Percentiles rank a stretch among this genome's conserved stretches.
phyloP scores from a whole-genome alignment of 2,329 filamentous ascomycete species.

The Dothistroma septosporum region DNA sequence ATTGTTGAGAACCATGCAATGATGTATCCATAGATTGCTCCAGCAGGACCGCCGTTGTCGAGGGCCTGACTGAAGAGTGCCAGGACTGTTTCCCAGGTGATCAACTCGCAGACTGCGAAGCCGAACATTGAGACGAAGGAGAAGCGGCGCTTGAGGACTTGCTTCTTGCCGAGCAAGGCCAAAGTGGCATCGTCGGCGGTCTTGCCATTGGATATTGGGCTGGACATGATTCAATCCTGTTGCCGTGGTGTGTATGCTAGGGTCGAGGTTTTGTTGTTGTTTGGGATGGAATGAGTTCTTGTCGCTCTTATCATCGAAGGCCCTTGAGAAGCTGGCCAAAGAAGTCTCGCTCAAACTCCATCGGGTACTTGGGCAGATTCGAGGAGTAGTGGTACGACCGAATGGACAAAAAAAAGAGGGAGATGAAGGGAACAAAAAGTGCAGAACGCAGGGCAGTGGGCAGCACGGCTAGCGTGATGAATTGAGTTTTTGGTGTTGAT shows the following conservation, averaged over 20 bases:
- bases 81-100: slow-evolving; percentile 46
- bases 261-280: not conserved
- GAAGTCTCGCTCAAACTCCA: slow-evolving; percentile 33
- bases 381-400: not conserved
- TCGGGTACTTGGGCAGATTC: slow-evolving; percentile 9
- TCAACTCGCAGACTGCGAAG: slow-evolving; percentile 44
- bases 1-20: slow-evolving; percentile 50
- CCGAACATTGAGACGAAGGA: slow-evolving; percentile 42
- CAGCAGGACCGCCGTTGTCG: slow-evolving; percentile 46
- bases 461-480: not conserved
- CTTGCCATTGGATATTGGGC: slow-evolving; percentile 10
- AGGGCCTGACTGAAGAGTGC: slow-evolving; percentile 43
- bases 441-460: not conserved
- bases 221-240: slow-evolving; percentile 18
- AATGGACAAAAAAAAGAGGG: not conserved
- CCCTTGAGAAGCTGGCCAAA: slow-evolving; percentile 35
- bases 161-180: slow-evolving; percentile 45
- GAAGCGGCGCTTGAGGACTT: slow-evolving; percentile 44
- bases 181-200: slow-evolving; percentile 36
- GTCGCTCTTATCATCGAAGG: slow-evolving; percentile 21
- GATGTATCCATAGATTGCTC: slow-evolving; percentile 51
- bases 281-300: not conserved
- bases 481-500: not conserved
- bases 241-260: not conserved
- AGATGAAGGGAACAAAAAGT: not conserved